Percentiles rank a stretch among this genome's conserved stretches.
phyloP scores from a whole-genome alignment of 2,329 filamentous ascomycete species.

The Venturia pyrina region DNA sequence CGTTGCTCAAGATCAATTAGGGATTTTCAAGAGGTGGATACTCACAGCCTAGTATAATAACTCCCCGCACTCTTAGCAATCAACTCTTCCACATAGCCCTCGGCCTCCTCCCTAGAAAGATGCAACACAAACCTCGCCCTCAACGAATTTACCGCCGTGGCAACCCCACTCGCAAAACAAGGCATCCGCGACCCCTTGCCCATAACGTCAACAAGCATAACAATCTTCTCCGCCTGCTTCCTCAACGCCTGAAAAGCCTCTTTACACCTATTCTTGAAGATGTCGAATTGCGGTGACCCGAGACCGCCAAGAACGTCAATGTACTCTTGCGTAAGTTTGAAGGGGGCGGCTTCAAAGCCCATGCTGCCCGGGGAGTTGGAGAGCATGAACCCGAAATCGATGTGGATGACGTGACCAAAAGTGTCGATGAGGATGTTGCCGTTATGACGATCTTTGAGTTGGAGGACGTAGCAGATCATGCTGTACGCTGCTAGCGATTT shows the following conservation, averaged over 20 bases:
- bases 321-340: constrained; percentile 79
- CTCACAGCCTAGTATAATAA: constrained; percentile 78
- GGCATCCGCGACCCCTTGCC: constrained; percentile 75
- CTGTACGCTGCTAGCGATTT: constrained; percentile 77
- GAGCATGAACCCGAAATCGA: constrained; percentile 85
- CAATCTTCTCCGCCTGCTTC: constrained; percentile 68
- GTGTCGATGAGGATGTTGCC: constrained; percentile 80
- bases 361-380: constrained; percentile 78
- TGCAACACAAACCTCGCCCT: constrained; percentile 72
- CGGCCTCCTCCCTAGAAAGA: constrained; percentile 70
- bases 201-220: constrained; percentile 78
- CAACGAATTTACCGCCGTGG: constrained; percentile 58
- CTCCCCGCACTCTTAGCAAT: constrained; percentile 74
- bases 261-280: constrained; percentile 72
- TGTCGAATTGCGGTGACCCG: constrained; percentile 57
- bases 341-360: constrained; percentile 77
- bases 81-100: constrained; percentile 72
- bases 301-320: constrained; percentile 72
- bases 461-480: constrained; percentile 72
- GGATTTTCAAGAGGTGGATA: constrained; percentile 6
- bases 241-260: constrained; percentile 74
- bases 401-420: constrained; percentile 77
- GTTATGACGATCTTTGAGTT: constrained; percentile 79
- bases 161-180: constrained; percentile 67
- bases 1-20: constrained; percentile 12